A percentile compares a stretch with the other conserved stretches of the same genome.
phyloP scores from a whole-genome alignment of 1,284 basidiomycete species.

The Tilletiaria anomala region DNA sequence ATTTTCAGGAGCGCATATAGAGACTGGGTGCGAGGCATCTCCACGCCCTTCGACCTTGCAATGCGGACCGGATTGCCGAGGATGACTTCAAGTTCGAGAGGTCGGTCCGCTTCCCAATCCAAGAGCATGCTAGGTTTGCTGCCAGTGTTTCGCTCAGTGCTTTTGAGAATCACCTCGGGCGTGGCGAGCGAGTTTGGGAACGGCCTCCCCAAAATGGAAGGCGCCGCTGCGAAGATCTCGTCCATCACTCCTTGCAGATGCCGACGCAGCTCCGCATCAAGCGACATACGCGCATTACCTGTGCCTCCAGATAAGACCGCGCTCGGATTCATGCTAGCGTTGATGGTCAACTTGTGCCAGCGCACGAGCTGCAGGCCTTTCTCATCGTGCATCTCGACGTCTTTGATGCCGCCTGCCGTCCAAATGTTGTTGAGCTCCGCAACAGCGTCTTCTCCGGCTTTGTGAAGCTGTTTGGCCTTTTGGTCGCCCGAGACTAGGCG shows the following conservation, averaged over 20 bases:
- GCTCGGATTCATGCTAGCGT: conserved; percentile 42
- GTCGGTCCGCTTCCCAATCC: conserved; percentile 40
- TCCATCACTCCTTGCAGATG: conserved; percentile 41
- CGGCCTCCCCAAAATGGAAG: conserved; percentile 35
- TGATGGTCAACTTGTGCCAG: conserved; percentile 44
- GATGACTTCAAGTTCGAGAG: conserved; percentile 43
- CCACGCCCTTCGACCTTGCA: conserved; percentile 36
- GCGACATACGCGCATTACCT: conserved; percentile 40
- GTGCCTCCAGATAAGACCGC: conserved; percentile 42
- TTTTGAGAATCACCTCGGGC: conserved; percentile 39
- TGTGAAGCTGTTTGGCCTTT: conserved; percentile 1
- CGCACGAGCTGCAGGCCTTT: conserved; percentile 41
- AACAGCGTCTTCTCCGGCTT: conserved; percentile 8
- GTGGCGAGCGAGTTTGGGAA: conserved; percentile 39
- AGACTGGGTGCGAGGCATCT: conserved; percentile 41
- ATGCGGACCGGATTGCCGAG: conserved; percentile 36
- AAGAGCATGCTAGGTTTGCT: conserved; percentile 42
- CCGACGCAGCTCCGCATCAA: conserved; percentile 35
- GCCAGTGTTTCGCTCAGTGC: conserved; percentile 39
- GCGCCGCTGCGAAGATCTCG: conserved; percentile 41
- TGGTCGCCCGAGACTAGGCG: conserved; percentile 7
- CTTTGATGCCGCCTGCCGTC: conserved; percentile 38
- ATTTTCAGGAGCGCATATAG: conserved; percentile 43
- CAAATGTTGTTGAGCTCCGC: conserved; percentile 31
- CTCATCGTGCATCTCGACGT: conserved; percentile 41